Percentiles rank a stretch among this genome's conserved stretches.
Conservation (phyloP, 768 basidiomycete species). For the Tylopilus balloui region DNA sequence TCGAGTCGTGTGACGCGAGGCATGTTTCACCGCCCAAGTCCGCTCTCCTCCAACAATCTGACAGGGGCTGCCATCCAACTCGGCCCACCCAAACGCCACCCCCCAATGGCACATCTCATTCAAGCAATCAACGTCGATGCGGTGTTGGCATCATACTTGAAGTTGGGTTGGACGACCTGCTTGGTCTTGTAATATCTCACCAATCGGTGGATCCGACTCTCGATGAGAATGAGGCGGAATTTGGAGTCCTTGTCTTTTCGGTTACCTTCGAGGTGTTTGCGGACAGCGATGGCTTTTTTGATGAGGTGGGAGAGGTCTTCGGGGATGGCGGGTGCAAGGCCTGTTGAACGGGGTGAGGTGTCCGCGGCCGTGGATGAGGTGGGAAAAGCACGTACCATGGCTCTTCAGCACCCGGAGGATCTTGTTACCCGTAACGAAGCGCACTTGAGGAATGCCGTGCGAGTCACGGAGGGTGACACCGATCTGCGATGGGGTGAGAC, state of each 20-base stretch:
- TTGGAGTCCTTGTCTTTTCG: conserved; percentile 99
- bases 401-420: conserved; percentile 97
- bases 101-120: conserved; percentile 15
- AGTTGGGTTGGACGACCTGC: conserved; percentile 95
- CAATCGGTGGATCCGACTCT: conserved; percentile 97
- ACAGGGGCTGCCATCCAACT: neutral
- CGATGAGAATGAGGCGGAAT: conserved; percentile 95
- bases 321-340: conserved; percentile 94
- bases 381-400: conserved; percentile 59
- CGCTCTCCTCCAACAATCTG: neutral
- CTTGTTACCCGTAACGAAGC: conserved; percentile 98
- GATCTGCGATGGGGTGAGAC: conserved; percentile 95
- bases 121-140: conserved; percentile 88
- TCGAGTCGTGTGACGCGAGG: conserved; percentile 5
- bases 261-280: conserved; percentile 97
- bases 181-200: conserved; percentile 98
- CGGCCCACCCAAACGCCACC: neutral
- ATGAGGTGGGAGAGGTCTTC: conserved; percentile 99
- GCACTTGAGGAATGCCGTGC: conserved; percentile 97
- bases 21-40: conserved; percentile 7
- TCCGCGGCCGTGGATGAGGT: neutral
- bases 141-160: conserved; percentile 97
- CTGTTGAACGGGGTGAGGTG: conserved; percentile 36
- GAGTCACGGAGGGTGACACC: conserved; percentile 98
- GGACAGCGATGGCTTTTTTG: conserved; percentile 99